Conservation (phyloP, 1,139 yeast species). For the Blastobotrys indianensis region DNA sequence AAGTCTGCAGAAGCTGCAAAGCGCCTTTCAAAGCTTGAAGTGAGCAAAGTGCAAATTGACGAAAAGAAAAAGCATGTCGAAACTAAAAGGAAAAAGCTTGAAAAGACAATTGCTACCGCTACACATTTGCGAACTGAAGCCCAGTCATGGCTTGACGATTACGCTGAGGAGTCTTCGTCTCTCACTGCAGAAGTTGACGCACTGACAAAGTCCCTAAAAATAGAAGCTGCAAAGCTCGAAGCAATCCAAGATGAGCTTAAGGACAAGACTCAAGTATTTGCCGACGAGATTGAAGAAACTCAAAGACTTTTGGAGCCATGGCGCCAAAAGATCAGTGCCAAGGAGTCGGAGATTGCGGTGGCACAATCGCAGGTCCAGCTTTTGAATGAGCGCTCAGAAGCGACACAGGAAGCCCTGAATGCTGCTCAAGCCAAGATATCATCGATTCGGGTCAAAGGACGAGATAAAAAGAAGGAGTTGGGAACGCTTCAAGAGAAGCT, state of each 20-base stretch:
- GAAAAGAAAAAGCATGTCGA: constrained; percentile 64
- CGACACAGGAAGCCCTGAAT: constrained; percentile 43
- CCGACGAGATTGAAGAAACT: constrained; percentile 55
- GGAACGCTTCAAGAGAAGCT: constrained; percentile 24
- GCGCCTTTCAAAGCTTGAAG: constrained; percentile 30
- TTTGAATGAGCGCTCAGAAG: constrained; percentile 45
- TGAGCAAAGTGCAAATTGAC: constrained; percentile 59
- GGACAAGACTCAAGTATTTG: constrained; percentile 62
- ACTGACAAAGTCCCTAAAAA: constrained; percentile 43
- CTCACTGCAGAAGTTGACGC: constrained; percentile 37
- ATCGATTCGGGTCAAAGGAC: constrained; percentile 48
- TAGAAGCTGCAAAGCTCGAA: constrained; percentile 53
- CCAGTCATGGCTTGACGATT: constrained; percentile 42
- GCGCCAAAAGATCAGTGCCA: constrained; percentile 61
- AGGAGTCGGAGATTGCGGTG: constrained; percentile 60
- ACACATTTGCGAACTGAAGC: constrained; percentile 40
- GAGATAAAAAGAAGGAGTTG: constrained; percentile 44
- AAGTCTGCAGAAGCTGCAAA: constrained; percentile 24
- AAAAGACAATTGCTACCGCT: constrained; percentile 42
- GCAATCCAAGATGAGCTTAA: constrained; percentile 61
- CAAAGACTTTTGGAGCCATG: constrained; percentile 79
- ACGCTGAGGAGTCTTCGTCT: constrained; percentile 39
- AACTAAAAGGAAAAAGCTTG: constrained; percentile 55
- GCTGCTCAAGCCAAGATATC: constrained; percentile 45
- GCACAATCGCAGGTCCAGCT: constrained; percentile 62